A percentile compares a stretch with the other conserved stretches of the same genome.
Evolutionary conservation across 139 green algal species (phyloP).

Genomic region (Chlorella sp.): DNA sequence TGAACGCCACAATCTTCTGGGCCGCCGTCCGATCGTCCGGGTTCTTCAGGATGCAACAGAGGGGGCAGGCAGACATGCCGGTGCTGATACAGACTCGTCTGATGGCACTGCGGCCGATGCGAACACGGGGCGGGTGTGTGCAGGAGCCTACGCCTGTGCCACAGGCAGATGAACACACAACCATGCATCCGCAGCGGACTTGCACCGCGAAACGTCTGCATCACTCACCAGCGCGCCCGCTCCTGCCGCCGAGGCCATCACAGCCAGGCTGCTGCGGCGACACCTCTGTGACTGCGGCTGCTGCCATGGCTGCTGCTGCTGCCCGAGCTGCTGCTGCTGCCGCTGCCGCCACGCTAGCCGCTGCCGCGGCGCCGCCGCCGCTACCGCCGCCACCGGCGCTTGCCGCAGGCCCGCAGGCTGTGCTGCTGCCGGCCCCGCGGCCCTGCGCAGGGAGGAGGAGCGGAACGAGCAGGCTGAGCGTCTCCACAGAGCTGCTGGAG

Average conservation of each 20-base stretch:
- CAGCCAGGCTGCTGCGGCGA: not conserved
- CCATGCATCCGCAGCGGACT: no score
- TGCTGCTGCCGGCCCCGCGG: not conserved
- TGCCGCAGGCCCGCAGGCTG: not conserved
- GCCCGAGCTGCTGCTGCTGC: slow-evolving; percentile 1
- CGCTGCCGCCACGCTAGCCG: not conserved
- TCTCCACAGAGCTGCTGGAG: no score
- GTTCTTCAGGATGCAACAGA: no score
- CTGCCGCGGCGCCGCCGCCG: slow-evolving; percentile 2
- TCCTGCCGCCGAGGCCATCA: slow-evolving; percentile 18
- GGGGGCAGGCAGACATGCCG: no score
- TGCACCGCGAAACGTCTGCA: no score
- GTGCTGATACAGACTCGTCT: no score
- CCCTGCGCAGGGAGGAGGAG: not conserved
- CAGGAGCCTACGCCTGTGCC: no score
- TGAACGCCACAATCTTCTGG: slow-evolving; percentile 65
- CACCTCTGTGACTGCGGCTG: not conserved
- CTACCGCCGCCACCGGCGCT: not conserved
- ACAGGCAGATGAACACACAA: not conserved
- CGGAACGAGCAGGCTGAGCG: not conserved
- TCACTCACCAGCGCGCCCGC: slow-evolving; percentile 34
- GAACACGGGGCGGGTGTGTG: no score
- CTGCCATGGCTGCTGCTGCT: not conserved
- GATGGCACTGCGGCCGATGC: no score
- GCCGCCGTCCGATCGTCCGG: slow-evolving; percentile 5